Percentiles rank a stretch among this genome's conserved stretches.
Evolutionary conservation across 78 protist species (phyloP).

Genomic region (Polysphondylium violaceum): DNA sequence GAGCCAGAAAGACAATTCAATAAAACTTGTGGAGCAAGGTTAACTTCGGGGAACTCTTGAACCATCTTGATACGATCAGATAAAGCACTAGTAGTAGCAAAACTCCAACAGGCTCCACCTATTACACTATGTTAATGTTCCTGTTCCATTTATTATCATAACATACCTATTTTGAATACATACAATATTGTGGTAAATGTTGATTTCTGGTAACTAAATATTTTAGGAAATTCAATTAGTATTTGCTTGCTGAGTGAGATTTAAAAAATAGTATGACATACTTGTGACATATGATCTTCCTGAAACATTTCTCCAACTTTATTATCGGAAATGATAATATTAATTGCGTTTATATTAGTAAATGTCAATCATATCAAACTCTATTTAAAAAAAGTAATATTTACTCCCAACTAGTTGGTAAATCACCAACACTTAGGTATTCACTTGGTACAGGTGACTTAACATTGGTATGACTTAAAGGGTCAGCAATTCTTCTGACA

Average conservation of each 20-base stretch:
- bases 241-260: too few species aligned
- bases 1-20: conserved; percentile 89
- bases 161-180: not conserved
- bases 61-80: conserved; percentile 94
- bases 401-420: conserved; percentile 33
- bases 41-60: conserved; percentile 75
- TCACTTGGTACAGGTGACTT: conserved; percentile 54
- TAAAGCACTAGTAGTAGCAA: conserved; percentile 80
- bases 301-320: conserved; percentile 57
- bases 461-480: conserved; percentile 6
- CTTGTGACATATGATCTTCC: conserved; percentile 9
- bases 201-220: conserved; percentile 69
- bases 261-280: too few species aligned
- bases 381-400: not conserved
- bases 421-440: not conserved
- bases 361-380: not conserved
- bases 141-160: not conserved
- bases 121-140: too few species aligned
- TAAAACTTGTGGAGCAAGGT: conserved; percentile 88
- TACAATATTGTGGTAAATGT: conserved; percentile 55
- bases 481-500: conserved; percentile 19
- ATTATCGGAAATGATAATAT: not conserved
- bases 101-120: conserved; percentile 43
- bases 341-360: not conserved
- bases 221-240: too few species aligned